Evolutionary conservation across 1,284 basidiomycete species (phyloP), one percentile per base, ranked within the genome.

Genomic region (Microbotryum scabiosae): DNA sequence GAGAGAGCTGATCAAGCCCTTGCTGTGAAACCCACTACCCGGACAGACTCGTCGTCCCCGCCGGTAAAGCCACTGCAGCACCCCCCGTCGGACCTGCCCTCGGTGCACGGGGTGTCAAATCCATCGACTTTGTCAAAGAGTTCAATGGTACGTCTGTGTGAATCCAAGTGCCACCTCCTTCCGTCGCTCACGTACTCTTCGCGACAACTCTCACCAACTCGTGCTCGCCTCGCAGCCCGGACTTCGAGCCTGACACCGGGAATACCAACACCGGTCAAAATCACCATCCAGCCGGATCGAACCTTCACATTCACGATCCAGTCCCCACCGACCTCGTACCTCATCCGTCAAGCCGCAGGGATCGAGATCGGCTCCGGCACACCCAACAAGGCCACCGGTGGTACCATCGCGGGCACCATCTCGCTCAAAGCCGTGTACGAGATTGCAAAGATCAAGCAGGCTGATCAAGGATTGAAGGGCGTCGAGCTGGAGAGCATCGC

Each of bases 101-200:
- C 56, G 96, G 96, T 80, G 93, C 96, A 67, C 86, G 91, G 73
- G 96, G 96, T 72, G 92, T 99, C 69, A 97, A 97, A 78, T 94
- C 93, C 21, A 98, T 98, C 86, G 96, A 99, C 79, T 99, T 98
- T 75, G 96, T 92, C 80, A 98, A 97, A 76, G 91, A 94, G 75
- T 96, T 67, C 57, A 70, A 68, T 56, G 51, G 56, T 58, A 6
- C 41, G 54, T 43, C 20, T 8, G 30, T 30, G 30, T 9, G 30
- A 30, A 30, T 30, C 10, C 8, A 30, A 30, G 1, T 30, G 30
- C 8, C 30, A 6, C 48, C n/a, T n/a, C 30, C 25, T 47, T 51
- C 45, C 28, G n/a, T 47, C 26, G 28, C 54, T n/a, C 28, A 18
- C 45, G 26, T 32, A 14, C 12, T 16, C 50, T 26, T 30, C 43